Conservation (phyloP, 352 stramenopile species). For the Phytophthora litchii region DNA sequence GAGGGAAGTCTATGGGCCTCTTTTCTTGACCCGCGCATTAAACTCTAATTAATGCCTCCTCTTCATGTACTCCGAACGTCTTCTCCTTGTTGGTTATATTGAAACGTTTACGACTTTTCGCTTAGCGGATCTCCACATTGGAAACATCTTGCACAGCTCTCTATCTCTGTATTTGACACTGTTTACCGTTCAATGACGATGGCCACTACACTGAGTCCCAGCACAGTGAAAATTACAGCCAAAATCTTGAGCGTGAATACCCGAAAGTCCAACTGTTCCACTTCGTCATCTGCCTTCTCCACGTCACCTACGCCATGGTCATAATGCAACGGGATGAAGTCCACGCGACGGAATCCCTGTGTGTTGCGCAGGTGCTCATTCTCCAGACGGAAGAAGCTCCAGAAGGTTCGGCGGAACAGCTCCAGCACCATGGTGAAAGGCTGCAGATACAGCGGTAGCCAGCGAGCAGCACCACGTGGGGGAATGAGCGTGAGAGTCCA, state of each 20-base stretch:
- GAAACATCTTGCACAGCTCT: neutral
- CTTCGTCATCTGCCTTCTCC: conserved; percentile 43
- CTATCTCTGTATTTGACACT: neutral
- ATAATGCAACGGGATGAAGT: conserved; percentile 88
- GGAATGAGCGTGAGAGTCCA: conserved; percentile 86
- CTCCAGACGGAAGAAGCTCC: conserved; percentile 87
- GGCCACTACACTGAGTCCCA: conserved; percentile 54
- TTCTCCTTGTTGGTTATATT: neutral
- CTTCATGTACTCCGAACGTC: conserved; percentile 23
- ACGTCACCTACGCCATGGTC: conserved; percentile 70
- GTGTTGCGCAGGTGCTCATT: conserved; percentile 90
- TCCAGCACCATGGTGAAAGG: conserved; percentile 88
- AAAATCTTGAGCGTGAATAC: conserved; percentile 62
- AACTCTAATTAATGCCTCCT: conserved; percentile 44
- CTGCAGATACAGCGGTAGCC: conserved; percentile 80
- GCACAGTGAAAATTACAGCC: conserved; percentile 47
- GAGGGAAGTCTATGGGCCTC: conserved; percentile 7
- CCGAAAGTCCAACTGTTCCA: conserved; percentile 49
- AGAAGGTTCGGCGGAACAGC: conserved; percentile 85
- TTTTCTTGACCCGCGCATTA: conserved; percentile 42
- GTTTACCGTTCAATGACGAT: conserved; percentile 50
- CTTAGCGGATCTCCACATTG: neutral
- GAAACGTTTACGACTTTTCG: neutral
- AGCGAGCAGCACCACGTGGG: conserved; percentile 55
- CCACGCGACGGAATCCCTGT: conserved; percentile 78